Evolutionary conservation across 345 rosid genomes (phyloP).

Genomic region (Brassica juncea): DNA sequence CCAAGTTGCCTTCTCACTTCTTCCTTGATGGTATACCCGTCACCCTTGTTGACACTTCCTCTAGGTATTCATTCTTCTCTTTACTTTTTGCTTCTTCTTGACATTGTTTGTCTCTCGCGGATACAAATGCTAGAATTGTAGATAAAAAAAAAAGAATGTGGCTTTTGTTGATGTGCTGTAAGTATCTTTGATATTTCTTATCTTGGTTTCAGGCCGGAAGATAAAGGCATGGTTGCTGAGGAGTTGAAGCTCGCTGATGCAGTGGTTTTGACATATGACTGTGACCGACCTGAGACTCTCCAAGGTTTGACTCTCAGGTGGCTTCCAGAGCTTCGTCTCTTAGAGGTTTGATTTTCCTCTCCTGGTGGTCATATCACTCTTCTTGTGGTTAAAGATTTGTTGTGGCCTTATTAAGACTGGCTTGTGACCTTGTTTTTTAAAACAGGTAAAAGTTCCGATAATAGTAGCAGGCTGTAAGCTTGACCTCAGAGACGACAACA

Average conservation of each 20-base stretch:
- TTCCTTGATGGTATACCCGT: slow-evolving; percentile 85
- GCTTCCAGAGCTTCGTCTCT: slow-evolving; percentile 40
- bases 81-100: neutral
- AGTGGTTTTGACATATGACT: slow-evolving; percentile 92
- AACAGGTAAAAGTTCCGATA: slow-evolving; percentile 87
- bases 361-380: no score
- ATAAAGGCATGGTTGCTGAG: slow-evolving; percentile 68
- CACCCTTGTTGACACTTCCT: slow-evolving; percentile 85
- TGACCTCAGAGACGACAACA: slow-evolving; percentile 82
- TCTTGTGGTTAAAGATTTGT: neutral
- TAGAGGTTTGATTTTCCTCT: slow-evolving; percentile 32
- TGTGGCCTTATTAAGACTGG: slow-evolving; percentile 9
- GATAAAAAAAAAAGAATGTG: neutral
- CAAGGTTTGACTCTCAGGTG: slow-evolving; percentile 71
- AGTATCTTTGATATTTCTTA: neutral
- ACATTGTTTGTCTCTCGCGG: no score
- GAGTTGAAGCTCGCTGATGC: slow-evolving; percentile 90
- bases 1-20: slow-evolving; percentile 68
- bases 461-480: slow-evolving; percentile 95
- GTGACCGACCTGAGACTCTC: slow-evolving; percentile 76
- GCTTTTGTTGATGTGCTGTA: slow-evolving; percentile 13
- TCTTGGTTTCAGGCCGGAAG: slow-evolving; percentile 58
- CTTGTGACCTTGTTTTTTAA: slow-evolving; percentile 25
- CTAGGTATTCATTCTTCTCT: slow-evolving; percentile 49
- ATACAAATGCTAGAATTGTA: no score